A percentile compares a stretch with the other conserved stretches of the same genome.
Evolutionary conservation across 2,329 filamentous ascomycete species (phyloP).

Genomic region (Aspergillus brasiliensis): DNA sequence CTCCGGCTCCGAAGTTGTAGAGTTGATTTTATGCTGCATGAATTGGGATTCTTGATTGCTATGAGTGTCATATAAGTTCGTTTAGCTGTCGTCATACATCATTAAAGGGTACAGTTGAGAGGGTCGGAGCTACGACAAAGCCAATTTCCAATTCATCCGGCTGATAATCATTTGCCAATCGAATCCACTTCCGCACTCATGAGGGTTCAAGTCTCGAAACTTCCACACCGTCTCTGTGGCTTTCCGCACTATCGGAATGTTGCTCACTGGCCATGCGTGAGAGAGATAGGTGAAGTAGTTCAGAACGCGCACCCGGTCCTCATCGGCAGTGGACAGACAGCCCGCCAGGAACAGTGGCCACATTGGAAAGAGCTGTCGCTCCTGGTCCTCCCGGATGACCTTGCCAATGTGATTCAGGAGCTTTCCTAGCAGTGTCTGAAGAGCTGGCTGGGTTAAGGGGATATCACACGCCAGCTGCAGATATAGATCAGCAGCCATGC

Average conservation of each 20-base stretch:
- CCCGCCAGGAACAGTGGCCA: slow-evolving; percentile 4
- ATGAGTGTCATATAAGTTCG: too few species aligned
- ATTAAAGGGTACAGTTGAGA: too few species aligned
- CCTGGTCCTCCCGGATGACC: slow-evolving; percentile 6
- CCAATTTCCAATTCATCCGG: slow-evolving; percentile 2
- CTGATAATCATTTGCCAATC: slow-evolving; percentile 4
- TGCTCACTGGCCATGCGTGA: slow-evolving; percentile 2
- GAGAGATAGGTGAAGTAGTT: slow-evolving; percentile 3
- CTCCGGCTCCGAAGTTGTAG: slow-evolving; percentile 24
- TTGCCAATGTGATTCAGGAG: neutral
- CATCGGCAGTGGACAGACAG: neutral
- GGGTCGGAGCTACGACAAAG: neutral
- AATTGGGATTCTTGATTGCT: too few species aligned
- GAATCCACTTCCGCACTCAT: neutral
- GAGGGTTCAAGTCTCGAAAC: neutral
- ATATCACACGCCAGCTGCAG: slow-evolving; percentile 1
- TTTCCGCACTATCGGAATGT: neutral
- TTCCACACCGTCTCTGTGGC: slow-evolving; percentile 4
- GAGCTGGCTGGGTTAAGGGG: neutral
- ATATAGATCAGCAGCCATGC: neutral
- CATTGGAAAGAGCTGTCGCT: slow-evolving; percentile 3
- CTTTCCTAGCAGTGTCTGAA: neutral
- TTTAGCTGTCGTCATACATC: neutral
- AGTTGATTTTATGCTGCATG: neutral
- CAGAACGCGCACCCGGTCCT: neutral